Evolutionary conservation across 352 stramenopile genomes (phyloP), one percentile per base, ranked within the genome.

Genomic region (Globisporangium rhizosaccharum): DNA sequence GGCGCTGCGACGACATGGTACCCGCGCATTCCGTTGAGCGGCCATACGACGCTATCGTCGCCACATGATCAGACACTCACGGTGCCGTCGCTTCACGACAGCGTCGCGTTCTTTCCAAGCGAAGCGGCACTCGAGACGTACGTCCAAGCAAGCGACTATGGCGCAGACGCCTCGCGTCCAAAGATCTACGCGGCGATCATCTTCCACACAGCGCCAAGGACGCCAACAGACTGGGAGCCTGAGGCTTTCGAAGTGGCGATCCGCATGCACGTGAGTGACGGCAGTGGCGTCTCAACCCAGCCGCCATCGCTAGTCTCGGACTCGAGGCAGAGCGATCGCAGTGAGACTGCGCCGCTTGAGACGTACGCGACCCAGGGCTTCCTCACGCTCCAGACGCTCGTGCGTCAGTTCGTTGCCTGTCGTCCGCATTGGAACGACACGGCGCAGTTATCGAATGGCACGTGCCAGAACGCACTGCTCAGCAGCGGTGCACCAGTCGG

Each of bases 161-260:
- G 67, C 15, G 49, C 59, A 41, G 68, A 72, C 3, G 55, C 51
- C 46, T 39, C 56, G 7, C 51, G 64, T 46, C 63, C 74, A 3
- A 71, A 72, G 25, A 76, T 84, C 52, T 77, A 79, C 57, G 74
- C 72, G 2, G 74, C 71, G 2, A 68, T 83, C 39, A 67, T 83
- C 6, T 83, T 83, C 52, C 53, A 66, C 7, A 12, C 7, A 10
- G 33, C 10, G 33, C 33, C 33, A 39, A 5, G 9, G 33, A 39
- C 33, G 33, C 7, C 25, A 52, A 7, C 56, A 67, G 51, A 65
- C 33, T 39, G 33, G 33, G 10, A 2, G 33, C 6, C 33, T 12
- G 33, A 10, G 33, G 55, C 67, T 0, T 62, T 84, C 18, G 60
- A 77, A 23, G 81, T 79, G 56, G 67, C 65, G 18, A 60, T 84